Percentiles rank a stretch among this genome's conserved stretches.
phyloP scores from a whole-genome alignment of 1,284 basidiomycete genomes.

The Cryptococcus sp. region DNA sequence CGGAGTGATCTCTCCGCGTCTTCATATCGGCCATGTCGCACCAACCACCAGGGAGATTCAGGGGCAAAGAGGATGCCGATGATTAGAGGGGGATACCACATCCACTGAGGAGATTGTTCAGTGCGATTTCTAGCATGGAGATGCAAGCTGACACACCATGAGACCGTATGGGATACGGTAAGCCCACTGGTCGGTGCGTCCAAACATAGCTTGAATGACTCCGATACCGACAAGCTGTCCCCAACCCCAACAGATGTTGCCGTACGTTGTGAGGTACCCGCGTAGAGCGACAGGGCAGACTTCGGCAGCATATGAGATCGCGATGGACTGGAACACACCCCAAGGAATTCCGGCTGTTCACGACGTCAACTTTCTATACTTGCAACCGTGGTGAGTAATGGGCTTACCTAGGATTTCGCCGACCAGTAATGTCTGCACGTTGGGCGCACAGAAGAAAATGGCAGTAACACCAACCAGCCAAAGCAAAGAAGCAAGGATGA shows the following conservation, averaged over 20 bases:
- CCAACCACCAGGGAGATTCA: constrained; percentile 43
- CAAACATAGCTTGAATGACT: constrained; percentile 45
- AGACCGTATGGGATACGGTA: constrained; percentile 42
- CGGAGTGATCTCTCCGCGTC: constrained; percentile 54
- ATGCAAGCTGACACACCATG: constrained; percentile 19
- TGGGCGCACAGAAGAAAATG: constrained; percentile 45
- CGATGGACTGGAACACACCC: constrained; percentile 41
- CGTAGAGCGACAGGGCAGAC: constrained; percentile 49
- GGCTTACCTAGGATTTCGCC: constrained; percentile 41
- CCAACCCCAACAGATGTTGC: constrained; percentile 50
- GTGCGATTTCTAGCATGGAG: neutral
- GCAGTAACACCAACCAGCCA: constrained; percentile 41
- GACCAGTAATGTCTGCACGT: constrained; percentile 36
- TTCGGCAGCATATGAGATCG: constrained; percentile 45
- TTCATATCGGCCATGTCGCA: constrained; percentile 51
- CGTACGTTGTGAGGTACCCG: constrained; percentile 47
- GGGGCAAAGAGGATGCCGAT: constrained; percentile 43
- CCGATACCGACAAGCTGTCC: constrained; percentile 49
- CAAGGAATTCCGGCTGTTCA: constrained; percentile 29
- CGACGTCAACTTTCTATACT: no score
- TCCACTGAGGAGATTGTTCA: constrained; percentile 25
- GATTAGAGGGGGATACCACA: constrained; percentile 43
- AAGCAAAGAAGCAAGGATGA: constrained; percentile 40
- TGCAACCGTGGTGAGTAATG: neutral
- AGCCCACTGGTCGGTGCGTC: constrained; percentile 37